Evolutionary conservation across 352 stramenopile genomes (phyloP), one percentile per base, ranked within the genome.

Genomic region (Globisporangium nagaii): DNA sequence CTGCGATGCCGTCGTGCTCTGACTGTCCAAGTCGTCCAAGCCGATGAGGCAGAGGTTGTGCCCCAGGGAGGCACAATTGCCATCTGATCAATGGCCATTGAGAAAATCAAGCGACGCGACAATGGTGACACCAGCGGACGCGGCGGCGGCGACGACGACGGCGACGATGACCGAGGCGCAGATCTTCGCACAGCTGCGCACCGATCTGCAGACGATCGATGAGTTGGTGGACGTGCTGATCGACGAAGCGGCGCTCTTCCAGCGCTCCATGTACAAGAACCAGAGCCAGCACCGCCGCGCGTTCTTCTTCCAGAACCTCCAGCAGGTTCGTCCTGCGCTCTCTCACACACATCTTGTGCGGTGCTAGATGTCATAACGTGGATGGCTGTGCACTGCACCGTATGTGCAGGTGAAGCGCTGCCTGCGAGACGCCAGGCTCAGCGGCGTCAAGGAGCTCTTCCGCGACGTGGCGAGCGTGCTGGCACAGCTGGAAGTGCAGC

Each of bases 201-300:
- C 19, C 3, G 71, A 89, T 50, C 65, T 66, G n/a, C 56, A 66
- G 32, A 68, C 62, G 1, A 57, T 72, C 15, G 61, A 73, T 28
- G 67, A 64, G 19, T 50, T 76, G 9, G 37, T 60, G 13, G 59
- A 53, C 22, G 9, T 81, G n/a, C 52, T 94, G 19, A 60, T 58
- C 30, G 68, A 88, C 36, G 84, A 94, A 41, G 63, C 78, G 3
- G 46, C 56, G 34, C 59, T 94, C 11, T 90, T 93, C 52, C 81
- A 87, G 58, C 79, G 79, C 27, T 74, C 55, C 15, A 90, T 95
- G 75, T 95, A 95, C 73, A 95, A 93, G 60, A 95, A 95, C 58
- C 78, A 89, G 47, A 95, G 79, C 63, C 84, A 95, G 63, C 84
- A 95, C 53, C 82, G 84, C 3, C 82, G 84, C 20, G 76, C 82